Evolutionary conservation across 768 basidiomycete genomes (phyloP).

Genomic region (Termitomyces sp.): DNA sequence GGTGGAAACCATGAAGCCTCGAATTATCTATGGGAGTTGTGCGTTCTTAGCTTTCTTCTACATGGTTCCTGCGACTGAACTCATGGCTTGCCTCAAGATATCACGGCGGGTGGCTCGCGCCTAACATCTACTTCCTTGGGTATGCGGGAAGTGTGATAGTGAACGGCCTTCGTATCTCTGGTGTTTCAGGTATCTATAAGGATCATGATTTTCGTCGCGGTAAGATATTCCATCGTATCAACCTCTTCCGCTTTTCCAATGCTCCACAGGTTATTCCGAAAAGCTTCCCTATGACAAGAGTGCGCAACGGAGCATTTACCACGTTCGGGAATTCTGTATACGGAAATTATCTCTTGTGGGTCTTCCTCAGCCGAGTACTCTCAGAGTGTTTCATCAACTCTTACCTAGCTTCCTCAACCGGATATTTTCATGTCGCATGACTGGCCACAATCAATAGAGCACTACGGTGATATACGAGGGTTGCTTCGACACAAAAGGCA

Average conservation of each 20-base stretch:
- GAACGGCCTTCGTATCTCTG: conserved; percentile 84
- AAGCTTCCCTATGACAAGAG: conserved; percentile 71
- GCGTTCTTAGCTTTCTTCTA: conserved; percentile 21
- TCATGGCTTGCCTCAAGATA: conserved; percentile 44
- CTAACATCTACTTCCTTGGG: conserved; percentile 95
- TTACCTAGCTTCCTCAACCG: conserved; percentile 46
- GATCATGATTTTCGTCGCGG: conserved; percentile 66
- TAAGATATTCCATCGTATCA: conserved; percentile 22
- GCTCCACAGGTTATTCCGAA: conserved; percentile 68
- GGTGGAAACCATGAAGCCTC: conserved; percentile 98
- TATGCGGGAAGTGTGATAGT: conserved; percentile 85
- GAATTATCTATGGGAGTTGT: conserved; percentile 96
- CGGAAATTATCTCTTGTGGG: conserved; percentile 69
- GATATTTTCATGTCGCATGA: conserved; percentile 92
- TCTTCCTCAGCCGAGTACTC: background rate
- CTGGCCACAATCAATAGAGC: conserved; percentile 87
- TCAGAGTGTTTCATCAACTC: conserved; percentile 14
- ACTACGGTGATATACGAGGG: conserved; percentile 61
- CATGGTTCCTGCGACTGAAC: background rate
- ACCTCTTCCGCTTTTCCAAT: background rate
- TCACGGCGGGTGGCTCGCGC: conserved; percentile 95
- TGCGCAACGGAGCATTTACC: conserved; percentile 81
- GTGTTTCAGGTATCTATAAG: conserved; percentile 92
- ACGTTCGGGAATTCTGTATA: conserved; percentile 83
- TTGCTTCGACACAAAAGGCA: conserved; percentile 76